phyloP scores from a whole-genome alignment of 768 basidiomycete species.

The Steccherinum ochraceum region DNA sequence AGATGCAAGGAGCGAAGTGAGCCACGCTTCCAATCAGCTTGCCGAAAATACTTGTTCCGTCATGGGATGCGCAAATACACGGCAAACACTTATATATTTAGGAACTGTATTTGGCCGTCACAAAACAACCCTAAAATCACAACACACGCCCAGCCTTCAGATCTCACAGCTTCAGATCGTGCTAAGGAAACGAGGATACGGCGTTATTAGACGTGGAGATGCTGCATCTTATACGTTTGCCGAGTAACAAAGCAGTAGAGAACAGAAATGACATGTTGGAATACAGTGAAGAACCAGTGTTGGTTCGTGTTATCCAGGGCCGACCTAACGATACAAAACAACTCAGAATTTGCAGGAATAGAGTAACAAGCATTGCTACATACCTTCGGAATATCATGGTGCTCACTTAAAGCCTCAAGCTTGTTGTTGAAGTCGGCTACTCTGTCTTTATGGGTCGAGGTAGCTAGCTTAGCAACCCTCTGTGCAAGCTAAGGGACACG shows the following conservation, averaged over 20 bases:
- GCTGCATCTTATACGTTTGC: too few relatives aligned
- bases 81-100: conserved; percentile 18
- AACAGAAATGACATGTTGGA: background rate
- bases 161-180: too few relatives aligned
- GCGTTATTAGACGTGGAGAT: too few relatives aligned
- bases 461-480: conserved; percentile 69
- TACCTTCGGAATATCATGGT: conserved; percentile 93
- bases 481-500: conserved; percentile 75
- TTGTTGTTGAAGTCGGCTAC: conserved; percentile 87
- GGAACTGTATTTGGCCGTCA: conserved; percentile 7
- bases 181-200: too few relatives aligned
- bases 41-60: conserved; percentile 25
- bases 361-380: conserved; percentile 15
- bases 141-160: background rate
- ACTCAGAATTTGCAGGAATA: conserved; percentile 17
- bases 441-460: conserved; percentile 89
- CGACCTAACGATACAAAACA: conserved; percentile 48
- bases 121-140: background rate
- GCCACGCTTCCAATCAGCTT: conserved; percentile 22
- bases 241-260: too few relatives aligned
- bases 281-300: conserved; percentile 11
- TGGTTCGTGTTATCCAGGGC: conserved; percentile 89
- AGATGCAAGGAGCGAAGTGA: conserved; percentile 18
- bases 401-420: conserved; percentile 82
- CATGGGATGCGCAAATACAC: conserved; percentile 25